These are phyloP conservation scores for Acer yangbiense DNA, from an alignment of 345 rosid genomes.

Conservation along the genomic window DNA sequence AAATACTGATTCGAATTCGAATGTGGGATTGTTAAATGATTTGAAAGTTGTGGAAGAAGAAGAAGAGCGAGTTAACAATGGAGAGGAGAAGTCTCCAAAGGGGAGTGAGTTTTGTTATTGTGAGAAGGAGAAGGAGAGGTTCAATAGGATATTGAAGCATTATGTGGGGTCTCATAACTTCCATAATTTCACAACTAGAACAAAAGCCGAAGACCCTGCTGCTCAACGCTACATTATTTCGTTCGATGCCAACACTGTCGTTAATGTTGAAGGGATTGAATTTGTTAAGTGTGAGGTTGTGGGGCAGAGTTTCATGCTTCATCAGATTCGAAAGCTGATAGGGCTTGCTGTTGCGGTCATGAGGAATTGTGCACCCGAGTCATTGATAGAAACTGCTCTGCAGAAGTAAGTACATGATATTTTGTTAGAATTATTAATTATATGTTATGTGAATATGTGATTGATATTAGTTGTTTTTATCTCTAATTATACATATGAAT, in stretches of 20 bases:
- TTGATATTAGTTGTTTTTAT: neutral
- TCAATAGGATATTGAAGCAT: conserved; percentile 67
- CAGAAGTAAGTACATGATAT: conserved; percentile 51
- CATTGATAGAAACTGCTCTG: conserved; percentile 64
- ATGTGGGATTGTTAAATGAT: conserved; percentile 14
- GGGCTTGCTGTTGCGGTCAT: conserved; percentile 88
- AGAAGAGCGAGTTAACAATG: conserved; percentile 16
- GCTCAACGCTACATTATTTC: conserved; percentile 74
- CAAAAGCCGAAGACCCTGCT: conserved; percentile 83
- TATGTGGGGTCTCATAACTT: conserved; percentile 93
- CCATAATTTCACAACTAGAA: conserved; percentile 93
- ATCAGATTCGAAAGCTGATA: conserved; percentile 91
- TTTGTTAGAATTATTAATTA: neutral
- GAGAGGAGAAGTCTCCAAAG: conserved; percentile 22
- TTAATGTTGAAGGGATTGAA: conserved; percentile 71
- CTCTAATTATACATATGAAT: neutral
- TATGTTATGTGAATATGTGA: neutral
- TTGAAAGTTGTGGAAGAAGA: conserved; percentile 19
- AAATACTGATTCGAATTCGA: conserved; percentile 18
- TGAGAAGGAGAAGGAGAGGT: conserved; percentile 73
- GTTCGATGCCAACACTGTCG: conserved; percentile 54
- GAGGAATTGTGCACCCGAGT: conserved; percentile 82
- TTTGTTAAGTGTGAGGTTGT: conserved; percentile 94
- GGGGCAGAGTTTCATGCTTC: conserved; percentile 99
- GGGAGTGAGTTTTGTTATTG: conserved; percentile 57